A percentile compares a stretch with the other conserved stretches of the same genome.
Conservation (phyloP, 2,329 filamentous ascomycete species). For the Stagonosporopsis vannaccii region DNA sequence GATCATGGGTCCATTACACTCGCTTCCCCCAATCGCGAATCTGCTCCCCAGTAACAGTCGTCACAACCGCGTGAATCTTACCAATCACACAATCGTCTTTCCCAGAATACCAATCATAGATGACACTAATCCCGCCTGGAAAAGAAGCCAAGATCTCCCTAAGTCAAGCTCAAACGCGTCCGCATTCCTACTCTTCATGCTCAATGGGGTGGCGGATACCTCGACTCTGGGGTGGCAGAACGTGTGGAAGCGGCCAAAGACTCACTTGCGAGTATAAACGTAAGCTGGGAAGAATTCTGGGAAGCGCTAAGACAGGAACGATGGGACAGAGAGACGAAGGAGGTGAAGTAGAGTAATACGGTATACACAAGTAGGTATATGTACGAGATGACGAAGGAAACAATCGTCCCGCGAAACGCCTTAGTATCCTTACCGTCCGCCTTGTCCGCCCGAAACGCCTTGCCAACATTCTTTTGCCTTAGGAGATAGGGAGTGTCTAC, state of each 20-base stretch:
- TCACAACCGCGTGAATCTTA: neutral
- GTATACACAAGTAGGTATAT: neutral
- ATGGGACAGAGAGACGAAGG: neutral
- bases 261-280: neutral
- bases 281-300: neutral
- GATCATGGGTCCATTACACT: no score
- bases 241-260: neutral
- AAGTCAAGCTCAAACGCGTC: neutral
- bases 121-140: no score
- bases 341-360: neutral
- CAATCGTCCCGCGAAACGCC: neutral
- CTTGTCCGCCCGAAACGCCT: conserved; percentile 3
- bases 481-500: conserved; percentile 10
- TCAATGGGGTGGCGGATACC: neutral
- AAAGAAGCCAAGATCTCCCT: neutral
- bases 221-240: neutral
- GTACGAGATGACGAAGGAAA: neutral
- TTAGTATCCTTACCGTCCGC: neutral
- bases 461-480: conserved; percentile 5
- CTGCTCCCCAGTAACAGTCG: neutral
- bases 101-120: neutral
- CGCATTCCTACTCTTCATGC: neutral
- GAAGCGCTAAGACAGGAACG: neutral
- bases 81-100: no score
- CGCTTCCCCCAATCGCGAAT: no score